A percentile compares a stretch with the other conserved stretches of the same genome.
Conservation (phyloP, 768 basidiomycete species). For the Russula lepida region DNA sequence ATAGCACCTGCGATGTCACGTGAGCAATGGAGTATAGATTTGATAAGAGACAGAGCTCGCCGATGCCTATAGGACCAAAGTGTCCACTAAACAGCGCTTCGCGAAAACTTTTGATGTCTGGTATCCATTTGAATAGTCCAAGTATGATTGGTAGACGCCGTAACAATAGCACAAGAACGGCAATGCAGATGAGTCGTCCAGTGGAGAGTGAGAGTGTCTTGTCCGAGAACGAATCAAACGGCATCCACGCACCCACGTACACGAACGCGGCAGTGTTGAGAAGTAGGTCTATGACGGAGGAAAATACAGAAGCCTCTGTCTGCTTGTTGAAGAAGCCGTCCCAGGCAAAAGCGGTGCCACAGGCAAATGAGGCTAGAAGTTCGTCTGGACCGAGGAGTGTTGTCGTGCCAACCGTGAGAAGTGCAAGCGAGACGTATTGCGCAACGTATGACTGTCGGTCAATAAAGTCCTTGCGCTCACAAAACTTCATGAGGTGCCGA, state of each 20-base stretch:
- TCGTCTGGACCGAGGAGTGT: constrained; percentile 88
- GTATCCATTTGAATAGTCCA: constrained; percentile 83
- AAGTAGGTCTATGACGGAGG: constrained; percentile 89
- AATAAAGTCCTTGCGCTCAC: constrained; percentile 76
- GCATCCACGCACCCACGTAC: constrained; percentile 97
- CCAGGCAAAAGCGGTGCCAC: constrained; percentile 95
- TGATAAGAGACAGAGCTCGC: constrained; percentile 28
- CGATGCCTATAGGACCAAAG: constrained; percentile 84
- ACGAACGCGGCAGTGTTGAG: constrained; percentile 96
- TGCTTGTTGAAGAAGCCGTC: constrained; percentile 90
- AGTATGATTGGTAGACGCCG: constrained; percentile 81
- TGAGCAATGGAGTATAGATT: neutral
- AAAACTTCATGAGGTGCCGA: constrained; percentile 89
- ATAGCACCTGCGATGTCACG: constrained; percentile 54
- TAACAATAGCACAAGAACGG: constrained; percentile 72
- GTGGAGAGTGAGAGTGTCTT: constrained; percentile 58
- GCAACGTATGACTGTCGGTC: constrained; percentile 94
- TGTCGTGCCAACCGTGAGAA: constrained; percentile 77
- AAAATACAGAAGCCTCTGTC: constrained; percentile 92
- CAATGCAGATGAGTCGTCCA: constrained; percentile 80
- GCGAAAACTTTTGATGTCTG: constrained; percentile 88
- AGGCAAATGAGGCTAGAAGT: constrained; percentile 88
- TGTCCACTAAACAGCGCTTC: constrained; percentile 95
- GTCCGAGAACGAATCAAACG: constrained; percentile 73
- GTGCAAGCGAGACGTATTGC: constrained; percentile 77